phyloP scores from a whole-genome alignment of 2,329 filamentous ascomycete species.

The Trichoderma endophyticum region DNA sequence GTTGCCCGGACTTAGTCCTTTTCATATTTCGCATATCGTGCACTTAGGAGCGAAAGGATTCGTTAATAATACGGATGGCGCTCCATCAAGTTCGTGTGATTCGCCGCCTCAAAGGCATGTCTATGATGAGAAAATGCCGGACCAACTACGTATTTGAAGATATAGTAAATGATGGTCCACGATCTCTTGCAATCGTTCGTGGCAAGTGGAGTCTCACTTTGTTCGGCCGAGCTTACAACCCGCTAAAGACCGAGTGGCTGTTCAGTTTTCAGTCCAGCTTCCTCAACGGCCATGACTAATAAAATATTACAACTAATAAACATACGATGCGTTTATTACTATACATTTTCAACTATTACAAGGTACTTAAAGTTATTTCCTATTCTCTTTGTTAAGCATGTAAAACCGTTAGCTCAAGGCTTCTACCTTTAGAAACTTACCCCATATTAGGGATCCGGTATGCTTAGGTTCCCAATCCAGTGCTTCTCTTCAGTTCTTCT shows the following conservation, averaged over 20 bases:
- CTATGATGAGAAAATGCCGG: neutral
- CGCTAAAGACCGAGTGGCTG: neutral
- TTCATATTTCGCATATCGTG: neutral
- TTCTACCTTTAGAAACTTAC: neutral
- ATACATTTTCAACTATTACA: neutral
- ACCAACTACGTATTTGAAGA: neutral
- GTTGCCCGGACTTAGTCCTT: neutral
- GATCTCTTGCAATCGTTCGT: neutral
- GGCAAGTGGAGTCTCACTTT: neutral
- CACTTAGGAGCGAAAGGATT: neutral
- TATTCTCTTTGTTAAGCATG: neutral
- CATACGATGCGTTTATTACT: neutral
- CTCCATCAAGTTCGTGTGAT: neutral
- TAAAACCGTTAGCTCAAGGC: neutral
- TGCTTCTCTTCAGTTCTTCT: neutral
- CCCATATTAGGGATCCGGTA: neutral
- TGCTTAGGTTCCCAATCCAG: neutral
- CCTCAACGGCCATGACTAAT: neutral
- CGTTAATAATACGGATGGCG: neutral
- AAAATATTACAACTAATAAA: neutral
- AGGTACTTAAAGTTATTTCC: neutral
- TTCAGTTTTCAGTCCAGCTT: neutral
- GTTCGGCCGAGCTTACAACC: constrained; percentile 3
- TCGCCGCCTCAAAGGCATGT: neutral
- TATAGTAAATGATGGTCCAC: neutral